phyloP scores from a whole-genome alignment of 2,329 filamentous ascomycete genomes.

The Neofusicoccum ribis region DNA sequence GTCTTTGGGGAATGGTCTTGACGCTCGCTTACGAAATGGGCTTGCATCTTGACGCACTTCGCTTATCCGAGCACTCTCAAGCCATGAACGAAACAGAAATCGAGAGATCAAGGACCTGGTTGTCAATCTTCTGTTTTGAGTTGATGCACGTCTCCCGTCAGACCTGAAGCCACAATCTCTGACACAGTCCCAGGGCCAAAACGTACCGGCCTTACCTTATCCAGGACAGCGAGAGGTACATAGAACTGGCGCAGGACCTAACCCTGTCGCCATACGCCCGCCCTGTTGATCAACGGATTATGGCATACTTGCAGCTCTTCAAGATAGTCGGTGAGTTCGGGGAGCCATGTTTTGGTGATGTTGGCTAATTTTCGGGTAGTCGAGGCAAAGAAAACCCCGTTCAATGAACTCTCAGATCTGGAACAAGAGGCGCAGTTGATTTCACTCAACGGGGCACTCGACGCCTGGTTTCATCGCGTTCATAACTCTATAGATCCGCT shows the following conservation, averaged over 20 bases:
- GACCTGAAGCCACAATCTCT: background rate
- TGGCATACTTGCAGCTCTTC: background rate
- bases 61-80: background rate
- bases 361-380: background rate
- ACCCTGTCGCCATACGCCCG: background rate
- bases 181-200: background rate
- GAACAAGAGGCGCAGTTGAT: background rate
- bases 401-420: background rate
- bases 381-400: background rate
- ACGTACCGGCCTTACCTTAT: background rate
- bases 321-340: background rate
- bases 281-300: background rate
- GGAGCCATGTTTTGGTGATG: background rate
- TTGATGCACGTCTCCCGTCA: background rate
- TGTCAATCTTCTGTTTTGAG: background rate
- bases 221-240: background rate
- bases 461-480: background rate
- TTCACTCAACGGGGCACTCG: background rate
- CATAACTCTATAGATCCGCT: background rate
- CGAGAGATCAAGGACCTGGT: background rate
- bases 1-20: background rate
- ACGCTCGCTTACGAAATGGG: constrained; percentile 2
- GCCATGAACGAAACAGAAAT: background rate
- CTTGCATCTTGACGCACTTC: background rate
- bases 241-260: background rate